A percentile compares a stretch with the other conserved stretches of the same genome.
Evolutionary conservation across 2,329 filamentous ascomycete genomes (phyloP).

Genomic region (Shiraia bambusicola): DNA sequence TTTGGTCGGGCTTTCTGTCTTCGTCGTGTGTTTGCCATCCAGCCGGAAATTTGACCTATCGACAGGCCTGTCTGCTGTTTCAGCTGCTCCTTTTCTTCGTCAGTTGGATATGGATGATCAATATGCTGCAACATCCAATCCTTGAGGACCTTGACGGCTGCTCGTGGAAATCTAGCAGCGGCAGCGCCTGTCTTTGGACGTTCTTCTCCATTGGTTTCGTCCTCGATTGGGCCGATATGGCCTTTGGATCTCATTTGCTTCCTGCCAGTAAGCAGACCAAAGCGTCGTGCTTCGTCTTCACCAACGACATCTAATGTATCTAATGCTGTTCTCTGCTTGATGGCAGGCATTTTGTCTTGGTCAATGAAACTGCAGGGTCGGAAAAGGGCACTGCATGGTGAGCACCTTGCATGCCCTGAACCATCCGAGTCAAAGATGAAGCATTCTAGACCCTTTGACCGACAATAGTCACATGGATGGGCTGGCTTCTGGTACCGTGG

Average conservation of each 20-base stretch:
- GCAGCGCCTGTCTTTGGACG: conserved; percentile 38
- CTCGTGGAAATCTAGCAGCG: conserved; percentile 66
- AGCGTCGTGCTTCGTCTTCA: conserved; percentile 42
- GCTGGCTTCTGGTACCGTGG: conserved; percentile 50
- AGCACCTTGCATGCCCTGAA: conserved; percentile 46
- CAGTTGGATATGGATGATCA: conserved; percentile 83
- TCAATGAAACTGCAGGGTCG: conserved; percentile 51
- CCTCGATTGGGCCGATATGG: conserved; percentile 40
- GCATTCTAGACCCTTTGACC: conserved; percentile 50
- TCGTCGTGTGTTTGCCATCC: conserved; percentile 86
- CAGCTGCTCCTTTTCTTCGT: conserved; percentile 80
- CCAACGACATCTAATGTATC: conserved; percentile 52
- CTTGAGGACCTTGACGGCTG: conserved; percentile 78
- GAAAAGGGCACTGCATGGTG: conserved; percentile 51
- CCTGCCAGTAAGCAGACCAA: conserved; percentile 41
- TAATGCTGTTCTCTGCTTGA: conserved; percentile 42
- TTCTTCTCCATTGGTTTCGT: conserved; percentile 29
- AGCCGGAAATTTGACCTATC: conserved; percentile 83
- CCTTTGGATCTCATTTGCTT: conserved; percentile 42
- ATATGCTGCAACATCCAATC: conserved; percentile 80
- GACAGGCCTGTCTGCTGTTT: conserved; percentile 78
- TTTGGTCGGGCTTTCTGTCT: conserved; percentile 74
- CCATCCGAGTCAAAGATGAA: conserved; percentile 46
- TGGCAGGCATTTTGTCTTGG: conserved; percentile 31
- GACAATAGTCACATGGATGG: conserved; percentile 52